Evolutionary conservation across 83 land plant species (phyloP).

Genomic region (Diphasiastrum complanatum): DNA sequence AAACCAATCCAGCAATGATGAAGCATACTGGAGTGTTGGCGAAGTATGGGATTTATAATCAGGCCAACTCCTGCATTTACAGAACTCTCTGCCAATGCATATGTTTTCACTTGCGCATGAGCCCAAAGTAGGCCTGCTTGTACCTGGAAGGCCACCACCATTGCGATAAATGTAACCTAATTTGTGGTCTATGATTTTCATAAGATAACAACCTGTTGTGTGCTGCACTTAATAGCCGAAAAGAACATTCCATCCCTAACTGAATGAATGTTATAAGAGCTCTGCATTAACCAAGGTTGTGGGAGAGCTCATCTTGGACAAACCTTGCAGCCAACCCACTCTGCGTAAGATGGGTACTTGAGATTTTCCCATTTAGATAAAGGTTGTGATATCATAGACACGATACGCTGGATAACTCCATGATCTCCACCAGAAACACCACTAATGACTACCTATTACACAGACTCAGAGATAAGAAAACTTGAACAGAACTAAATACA

Average conservation of each 20-base stretch:
- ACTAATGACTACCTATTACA: constrained; percentile 70
- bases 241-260: no score
- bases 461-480: neutral
- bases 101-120: constrained; percentile 37
- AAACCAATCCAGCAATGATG: constrained; percentile 33
- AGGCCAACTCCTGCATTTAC: constrained; percentile 9
- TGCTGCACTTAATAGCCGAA: no score
- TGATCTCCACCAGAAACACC: constrained; percentile 76
- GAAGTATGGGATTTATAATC: constrained; percentile 22
- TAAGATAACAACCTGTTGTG: no score
- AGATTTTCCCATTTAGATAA: constrained; percentile 68
- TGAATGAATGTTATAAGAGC: no score
- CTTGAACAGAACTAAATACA: neutral
- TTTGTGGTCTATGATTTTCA: no score
- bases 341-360: constrained; percentile 85
- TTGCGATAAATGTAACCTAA: no score
- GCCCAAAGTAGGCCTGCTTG: constrained; percentile 37
- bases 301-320: no score
- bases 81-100: constrained; percentile 30
- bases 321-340: constrained; percentile 98
- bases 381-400: constrained; percentile 68
- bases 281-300: no score
- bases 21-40: constrained; percentile 18
- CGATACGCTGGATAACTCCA: constrained; percentile 68
- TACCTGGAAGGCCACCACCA: constrained; percentile 29